A percentile compares a stretch with the other conserved stretches of the same genome.
Conservation (phyloP, 805 yeast species). For the Ogataea thermomethanolica region DNA sequence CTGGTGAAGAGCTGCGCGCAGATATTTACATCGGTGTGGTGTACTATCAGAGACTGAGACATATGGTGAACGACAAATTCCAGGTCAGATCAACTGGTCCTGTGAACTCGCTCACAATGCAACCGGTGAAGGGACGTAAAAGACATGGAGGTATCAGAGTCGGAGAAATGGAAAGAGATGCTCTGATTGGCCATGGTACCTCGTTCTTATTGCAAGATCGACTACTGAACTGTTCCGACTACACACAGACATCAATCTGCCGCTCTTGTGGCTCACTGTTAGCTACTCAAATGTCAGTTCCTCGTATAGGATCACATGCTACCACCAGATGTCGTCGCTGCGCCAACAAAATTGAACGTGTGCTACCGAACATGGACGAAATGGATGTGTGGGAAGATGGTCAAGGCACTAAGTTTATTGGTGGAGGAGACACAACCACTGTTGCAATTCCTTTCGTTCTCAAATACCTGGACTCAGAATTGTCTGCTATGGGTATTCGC, state of each 20-base stretch:
- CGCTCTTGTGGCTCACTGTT: slow-evolving; percentile 90
- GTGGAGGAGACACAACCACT: slow-evolving; percentile 91
- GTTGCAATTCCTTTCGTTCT: slow-evolving; percentile 96
- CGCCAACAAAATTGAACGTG: slow-evolving; percentile 64
- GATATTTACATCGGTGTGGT: slow-evolving; percentile 97
- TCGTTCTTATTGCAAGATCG: slow-evolving; percentile 93
- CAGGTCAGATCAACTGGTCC: slow-evolving; percentile 99
- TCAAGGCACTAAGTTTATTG: slow-evolving; percentile 83
- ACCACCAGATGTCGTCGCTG: slow-evolving; percentile 87
- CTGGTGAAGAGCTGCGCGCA: slow-evolving; percentile 95
- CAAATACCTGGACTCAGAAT: slow-evolving; percentile 90
- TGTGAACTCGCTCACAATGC: slow-evolving; percentile 94
- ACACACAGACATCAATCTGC: slow-evolving; percentile 87
- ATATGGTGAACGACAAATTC: slow-evolving; percentile 99
- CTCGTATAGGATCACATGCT: slow-evolving; percentile 81
- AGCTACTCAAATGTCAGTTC: slow-evolving; percentile 86
- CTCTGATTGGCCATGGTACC: slow-evolving; percentile 96
- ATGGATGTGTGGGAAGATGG: slow-evolving; percentile 96
- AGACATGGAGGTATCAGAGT: slow-evolving; percentile 99
- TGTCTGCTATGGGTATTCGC: slow-evolving; percentile 96
- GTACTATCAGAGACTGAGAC: slow-evolving; percentile 96
- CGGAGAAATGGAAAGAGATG: slow-evolving; percentile 99
- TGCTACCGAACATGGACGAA: slow-evolving; percentile 55
- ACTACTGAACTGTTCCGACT: slow-evolving; percentile 90
- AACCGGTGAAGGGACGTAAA: slow-evolving; percentile 99